Evolutionary conservation across 2,329 filamentous ascomycete genomes (phyloP).

Genomic region (Drechslerella stenobrocha): DNA sequence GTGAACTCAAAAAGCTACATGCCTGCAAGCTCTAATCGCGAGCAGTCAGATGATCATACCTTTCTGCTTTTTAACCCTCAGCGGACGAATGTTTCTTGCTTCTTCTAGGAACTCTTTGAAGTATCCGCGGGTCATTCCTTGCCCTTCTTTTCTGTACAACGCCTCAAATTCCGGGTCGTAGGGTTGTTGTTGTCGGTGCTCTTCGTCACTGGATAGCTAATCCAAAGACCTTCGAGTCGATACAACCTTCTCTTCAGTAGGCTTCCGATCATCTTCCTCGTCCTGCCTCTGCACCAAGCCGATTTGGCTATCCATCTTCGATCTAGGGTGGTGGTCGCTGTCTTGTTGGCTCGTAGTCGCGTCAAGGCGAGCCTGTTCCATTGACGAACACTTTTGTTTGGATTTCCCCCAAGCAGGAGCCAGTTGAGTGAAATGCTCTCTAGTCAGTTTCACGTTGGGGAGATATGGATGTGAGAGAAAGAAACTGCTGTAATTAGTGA

Average conservation of each 20-base stretch:
- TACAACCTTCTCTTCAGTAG: neutral
- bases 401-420: neutral
- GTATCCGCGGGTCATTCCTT: constrained; percentile 14
- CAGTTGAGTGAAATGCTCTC: too few relatives aligned
- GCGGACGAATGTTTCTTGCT: constrained; percentile 15
- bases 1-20: neutral
- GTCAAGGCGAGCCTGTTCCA: too few relatives aligned
- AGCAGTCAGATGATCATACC: constrained; percentile 5
- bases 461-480: too few relatives aligned
- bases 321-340: too few relatives aligned
- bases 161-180: constrained; percentile 6
- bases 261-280: neutral
- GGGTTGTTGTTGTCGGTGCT: neutral
- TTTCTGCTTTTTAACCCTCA: constrained; percentile 10
- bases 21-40: neutral
- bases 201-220: constrained; percentile 1
- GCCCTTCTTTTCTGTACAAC: constrained; percentile 17
- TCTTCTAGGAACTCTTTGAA: constrained; percentile 27
- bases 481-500: too few relatives aligned
- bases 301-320: neutral
- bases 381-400: neutral
- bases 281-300: neutral
- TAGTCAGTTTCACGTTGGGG: too few relatives aligned
- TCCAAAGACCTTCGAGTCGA: constrained; percentile 2
- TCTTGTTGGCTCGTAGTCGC: too few relatives aligned